Percentiles rank a stretch among this genome's conserved stretches.
Evolutionary conservation across 257 asterid species (phyloP).

Genomic region (Przewalskia tangutica): DNA sequence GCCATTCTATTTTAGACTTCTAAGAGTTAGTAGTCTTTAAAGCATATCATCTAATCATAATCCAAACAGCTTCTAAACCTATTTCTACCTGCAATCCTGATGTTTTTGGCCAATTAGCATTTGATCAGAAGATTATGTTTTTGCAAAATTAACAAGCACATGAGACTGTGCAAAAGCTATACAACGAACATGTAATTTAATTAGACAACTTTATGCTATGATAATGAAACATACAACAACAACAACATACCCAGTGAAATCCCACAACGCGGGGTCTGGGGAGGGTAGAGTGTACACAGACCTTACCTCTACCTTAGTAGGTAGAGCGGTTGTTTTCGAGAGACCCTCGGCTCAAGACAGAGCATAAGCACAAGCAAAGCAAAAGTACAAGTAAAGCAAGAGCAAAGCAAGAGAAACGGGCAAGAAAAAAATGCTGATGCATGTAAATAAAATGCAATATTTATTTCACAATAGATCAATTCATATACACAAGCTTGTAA

Average conservation of each 20-base stretch:
- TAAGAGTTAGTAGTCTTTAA: background rate
- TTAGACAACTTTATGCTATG: background rate
- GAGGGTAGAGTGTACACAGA: no score
- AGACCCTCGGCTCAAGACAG: no score
- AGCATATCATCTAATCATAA: background rate
- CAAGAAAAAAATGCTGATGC: no score
- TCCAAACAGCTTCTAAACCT: background rate
- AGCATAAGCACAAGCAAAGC: no score
- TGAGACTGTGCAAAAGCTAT: background rate
- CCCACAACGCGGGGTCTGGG: no score
- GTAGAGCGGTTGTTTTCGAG: no score
- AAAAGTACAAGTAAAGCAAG: no score
- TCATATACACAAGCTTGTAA: conserved; percentile 2
- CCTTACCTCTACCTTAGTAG: no score
- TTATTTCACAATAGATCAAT: conserved; percentile 6
- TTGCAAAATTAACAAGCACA: background rate
- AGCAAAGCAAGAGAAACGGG: no score
- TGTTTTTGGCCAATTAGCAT: background rate
- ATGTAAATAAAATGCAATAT: no score
- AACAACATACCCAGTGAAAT: no score
- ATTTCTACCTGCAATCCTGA: background rate
- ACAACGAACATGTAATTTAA: background rate
- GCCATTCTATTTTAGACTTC: background rate
- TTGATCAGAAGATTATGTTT: background rate
- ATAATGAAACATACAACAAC: background rate